Evolutionary conservation across 2,329 filamentous ascomycete species (phyloP).

Genomic region (Aureobasidium leucospermi): DNA sequence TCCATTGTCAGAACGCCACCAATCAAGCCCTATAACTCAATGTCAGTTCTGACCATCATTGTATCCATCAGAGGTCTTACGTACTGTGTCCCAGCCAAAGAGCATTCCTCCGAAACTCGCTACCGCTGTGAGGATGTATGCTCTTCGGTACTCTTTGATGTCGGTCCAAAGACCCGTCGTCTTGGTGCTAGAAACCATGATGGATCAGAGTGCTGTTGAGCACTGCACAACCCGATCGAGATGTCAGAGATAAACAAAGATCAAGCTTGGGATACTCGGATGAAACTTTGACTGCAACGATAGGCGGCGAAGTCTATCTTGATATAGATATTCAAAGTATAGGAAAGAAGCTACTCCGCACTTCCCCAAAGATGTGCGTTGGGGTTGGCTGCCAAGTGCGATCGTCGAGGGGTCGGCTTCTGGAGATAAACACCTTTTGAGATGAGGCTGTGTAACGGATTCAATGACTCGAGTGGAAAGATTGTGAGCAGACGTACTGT

Average conservation of each 20-base stretch:
- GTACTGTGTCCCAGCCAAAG: constrained; percentile 30
- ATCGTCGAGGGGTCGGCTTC: neutral
- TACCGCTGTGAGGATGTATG: constrained; percentile 35
- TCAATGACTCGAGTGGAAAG: too few species aligned
- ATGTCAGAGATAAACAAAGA: neutral
- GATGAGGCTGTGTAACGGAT: neutral
- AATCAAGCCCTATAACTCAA: constrained; percentile 18
- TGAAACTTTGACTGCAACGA: neutral
- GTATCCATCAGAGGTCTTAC: neutral
- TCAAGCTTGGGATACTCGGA: too few species aligned
- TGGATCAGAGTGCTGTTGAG: neutral
- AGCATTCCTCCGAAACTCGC: constrained; percentile 37
- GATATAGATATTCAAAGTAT: neutral
- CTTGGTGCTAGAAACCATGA: neutral
- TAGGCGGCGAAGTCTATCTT: neutral
- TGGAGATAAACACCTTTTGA: neutral
- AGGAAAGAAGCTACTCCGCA: neutral
- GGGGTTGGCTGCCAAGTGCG: neutral
- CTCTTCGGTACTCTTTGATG: constrained; percentile 33
- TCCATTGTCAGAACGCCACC: constrained; percentile 37
- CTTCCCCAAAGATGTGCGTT: neutral
- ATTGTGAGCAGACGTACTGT: neutral
- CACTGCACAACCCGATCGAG: neutral
- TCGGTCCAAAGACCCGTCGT: constrained; percentile 25
- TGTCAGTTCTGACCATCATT: neutral